Evolutionary conservation across 768 basidiomycete species (phyloP), one percentile per base, ranked within the genome.

Genomic region (Agrocybe pediades): DNA sequence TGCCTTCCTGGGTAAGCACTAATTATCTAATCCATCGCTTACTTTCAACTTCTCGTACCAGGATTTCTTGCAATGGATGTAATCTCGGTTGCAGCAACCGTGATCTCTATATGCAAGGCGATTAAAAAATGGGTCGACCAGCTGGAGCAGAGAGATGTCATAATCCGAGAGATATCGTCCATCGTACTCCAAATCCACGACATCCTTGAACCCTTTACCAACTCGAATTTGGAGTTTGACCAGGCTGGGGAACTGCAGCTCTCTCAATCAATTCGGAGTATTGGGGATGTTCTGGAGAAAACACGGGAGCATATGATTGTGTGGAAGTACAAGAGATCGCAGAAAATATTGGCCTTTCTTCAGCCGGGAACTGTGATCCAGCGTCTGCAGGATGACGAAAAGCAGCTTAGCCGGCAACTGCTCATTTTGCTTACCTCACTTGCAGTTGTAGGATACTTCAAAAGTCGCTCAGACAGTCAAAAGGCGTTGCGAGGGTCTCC

Each of bases 371-470:
- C 46, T 11, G 50, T 61, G 2, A 44, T 65, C 17, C 55, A 60
- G 19, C 48, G 55, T n/a, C 45, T 70, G 33, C 59, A 59, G 23
- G 62, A 64, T 9, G 67, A 70, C 30, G 60, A 62, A 45, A 50
- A 55, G 17, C 54, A 54, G 41, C 51, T 68, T 23, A 58, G 55
- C 20, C 60, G 63, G 45, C 64, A 65, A 42, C 53, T 70, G 2
- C 55, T 62, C 5, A 41, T 70, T 17, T 45, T 70, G 15, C 42
- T 65, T 15, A 49, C 58, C 7, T 57, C 56, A 20, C 55, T 63
- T 27, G 55, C 57, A 1, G 52, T 52, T 21, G 53, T 51, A 21
- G 55, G 57, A 11, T 49, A 51, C 25, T 50, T 60, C 23, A 44
- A 51, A 15, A 53, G 59, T 19, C 51, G 55, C n/a, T 3, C 13